Percentiles rank a stretch among this genome's conserved stretches.
Conservation (phyloP, 768 basidiomycete genomes). For the Xerocomus spinulosus region DNA sequence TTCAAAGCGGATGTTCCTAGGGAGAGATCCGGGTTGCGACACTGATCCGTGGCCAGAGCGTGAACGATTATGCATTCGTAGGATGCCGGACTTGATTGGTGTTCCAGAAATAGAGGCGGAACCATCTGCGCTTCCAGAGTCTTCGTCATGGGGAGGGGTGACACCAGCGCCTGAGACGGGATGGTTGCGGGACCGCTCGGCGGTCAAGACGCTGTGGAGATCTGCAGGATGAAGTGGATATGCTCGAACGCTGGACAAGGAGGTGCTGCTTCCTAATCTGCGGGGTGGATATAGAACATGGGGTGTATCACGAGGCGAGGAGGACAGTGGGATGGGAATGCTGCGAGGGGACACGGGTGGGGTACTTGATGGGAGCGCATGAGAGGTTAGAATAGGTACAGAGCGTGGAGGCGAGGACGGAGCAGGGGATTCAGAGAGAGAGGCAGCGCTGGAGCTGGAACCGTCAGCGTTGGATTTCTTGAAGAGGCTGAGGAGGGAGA, state of each 20-base stretch:
- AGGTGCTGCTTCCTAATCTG: slow-evolving; percentile 20
- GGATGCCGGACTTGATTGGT: slow-evolving; percentile 34
- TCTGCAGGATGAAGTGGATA: slow-evolving; percentile 44
- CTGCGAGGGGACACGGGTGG: slow-evolving; percentile 30
- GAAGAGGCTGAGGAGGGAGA: slow-evolving; percentile 71
- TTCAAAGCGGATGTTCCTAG: slow-evolving; percentile 33
- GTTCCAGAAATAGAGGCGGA: slow-evolving; percentile 22
- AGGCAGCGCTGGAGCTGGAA: slow-evolving; percentile 33
- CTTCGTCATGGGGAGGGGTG: slow-evolving; percentile 20
- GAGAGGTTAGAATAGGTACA: slow-evolving; percentile 19
- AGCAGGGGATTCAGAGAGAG: slow-evolving; percentile 27
- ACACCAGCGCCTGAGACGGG: slow-evolving; percentile 34
- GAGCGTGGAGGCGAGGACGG: slow-evolving; percentile 27
- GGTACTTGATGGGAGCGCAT: slow-evolving; percentile 11
- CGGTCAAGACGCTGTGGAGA: slow-evolving; percentile 41
- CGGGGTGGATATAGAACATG: slow-evolving; percentile 16
- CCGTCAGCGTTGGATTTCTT: slow-evolving; percentile 49
- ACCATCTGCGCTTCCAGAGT: slow-evolving; percentile 20
- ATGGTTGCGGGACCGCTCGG: slow-evolving; percentile 30
- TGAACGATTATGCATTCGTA: slow-evolving; percentile 39
- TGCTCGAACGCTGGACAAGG: slow-evolving; percentile 19
- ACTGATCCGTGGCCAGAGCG: slow-evolving; percentile 28
- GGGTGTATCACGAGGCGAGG: slow-evolving; percentile 28
- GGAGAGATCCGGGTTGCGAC: slow-evolving; percentile 17
- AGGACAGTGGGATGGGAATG: slow-evolving; percentile 20